phyloP scores from a whole-genome alignment of 345 rosid genomes.

The Hibiscus trionum region DNA sequence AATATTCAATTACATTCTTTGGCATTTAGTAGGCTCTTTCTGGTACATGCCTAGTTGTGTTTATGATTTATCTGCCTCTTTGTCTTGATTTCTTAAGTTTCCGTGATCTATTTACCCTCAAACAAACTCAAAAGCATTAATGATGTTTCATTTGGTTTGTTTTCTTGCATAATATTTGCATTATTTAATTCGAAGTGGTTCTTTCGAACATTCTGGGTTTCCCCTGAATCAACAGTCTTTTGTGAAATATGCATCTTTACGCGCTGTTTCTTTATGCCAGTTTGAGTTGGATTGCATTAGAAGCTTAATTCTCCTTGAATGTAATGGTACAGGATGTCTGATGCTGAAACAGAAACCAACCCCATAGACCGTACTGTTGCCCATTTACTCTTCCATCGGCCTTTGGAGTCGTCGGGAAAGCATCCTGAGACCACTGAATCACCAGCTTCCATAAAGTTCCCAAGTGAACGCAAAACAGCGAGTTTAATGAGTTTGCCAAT shows the following conservation, averaged over 20 bases:
- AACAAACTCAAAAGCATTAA: too few species aligned
- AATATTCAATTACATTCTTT: too few species aligned
- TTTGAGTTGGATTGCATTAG: neutral
- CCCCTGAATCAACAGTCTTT: neutral
- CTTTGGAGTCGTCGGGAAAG: conserved; percentile 39
- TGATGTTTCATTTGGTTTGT: neutral
- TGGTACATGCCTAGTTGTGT: too few species aligned
- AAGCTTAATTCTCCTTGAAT: neutral
- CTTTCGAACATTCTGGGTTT: neutral
- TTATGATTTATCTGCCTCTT: too few species aligned
- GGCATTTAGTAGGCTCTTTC: too few species aligned
- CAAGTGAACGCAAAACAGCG: conserved; percentile 27
- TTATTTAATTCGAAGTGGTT: neutral
- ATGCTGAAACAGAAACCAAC: conserved; percentile 75
- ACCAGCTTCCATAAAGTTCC: conserved; percentile 40
- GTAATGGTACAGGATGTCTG: conserved; percentile 21
- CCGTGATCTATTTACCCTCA: too few species aligned
- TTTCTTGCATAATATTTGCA: neutral
- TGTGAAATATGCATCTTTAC: neutral
- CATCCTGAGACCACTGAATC: conserved; percentile 51
- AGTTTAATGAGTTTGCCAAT: conserved; percentile 17
- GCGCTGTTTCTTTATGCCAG: neutral
- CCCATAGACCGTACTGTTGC: conserved; percentile 85
- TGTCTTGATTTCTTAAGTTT: too few species aligned
- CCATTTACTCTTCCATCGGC: conserved; percentile 79